Percentiles rank a stretch among this genome's conserved stretches.
Evolutionary conservation across 257 asterid species (phyloP).

Genomic region (Fraxinus americana): DNA sequence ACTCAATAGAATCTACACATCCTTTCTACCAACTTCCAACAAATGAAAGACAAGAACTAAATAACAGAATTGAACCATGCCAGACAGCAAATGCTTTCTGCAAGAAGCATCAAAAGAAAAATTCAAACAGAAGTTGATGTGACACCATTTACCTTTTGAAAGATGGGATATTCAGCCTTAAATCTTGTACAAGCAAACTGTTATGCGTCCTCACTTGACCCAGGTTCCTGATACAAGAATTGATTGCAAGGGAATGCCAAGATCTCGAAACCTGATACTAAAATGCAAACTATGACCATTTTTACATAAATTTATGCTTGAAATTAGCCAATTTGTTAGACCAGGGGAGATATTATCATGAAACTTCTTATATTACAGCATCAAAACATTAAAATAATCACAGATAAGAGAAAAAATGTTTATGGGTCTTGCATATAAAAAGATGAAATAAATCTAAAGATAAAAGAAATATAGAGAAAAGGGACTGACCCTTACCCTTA

Average conservation of each 20-base stretch:
- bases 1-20: background rate
- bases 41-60: background rate
- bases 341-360: background rate
- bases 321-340: background rate
- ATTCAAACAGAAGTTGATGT: slow-evolving; percentile 1
- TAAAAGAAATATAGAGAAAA: too few relatives aligned
- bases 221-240: slow-evolving; percentile 84
- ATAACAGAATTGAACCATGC: background rate
- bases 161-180: slow-evolving; percentile 86
- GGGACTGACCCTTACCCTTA: too few relatives aligned
- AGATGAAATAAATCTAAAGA: too few relatives aligned
- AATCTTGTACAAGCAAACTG: slow-evolving; percentile 83
- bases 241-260: slow-evolving; percentile 94
- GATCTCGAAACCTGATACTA: slow-evolving; percentile 64
- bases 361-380: background rate
- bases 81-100: background rate
- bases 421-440: too few relatives aligned
- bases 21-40: too few relatives aligned
- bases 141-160: slow-evolving; percentile 58
- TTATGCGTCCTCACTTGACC: slow-evolving; percentile 72
- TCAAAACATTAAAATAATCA: background rate
- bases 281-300: background rate
- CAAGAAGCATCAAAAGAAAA: background rate
- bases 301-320: background rate
- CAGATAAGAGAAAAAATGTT: background rate